Conservation (phyloP, 805 yeast genomes). For the Cyberlindnera bimundalis region DNA sequence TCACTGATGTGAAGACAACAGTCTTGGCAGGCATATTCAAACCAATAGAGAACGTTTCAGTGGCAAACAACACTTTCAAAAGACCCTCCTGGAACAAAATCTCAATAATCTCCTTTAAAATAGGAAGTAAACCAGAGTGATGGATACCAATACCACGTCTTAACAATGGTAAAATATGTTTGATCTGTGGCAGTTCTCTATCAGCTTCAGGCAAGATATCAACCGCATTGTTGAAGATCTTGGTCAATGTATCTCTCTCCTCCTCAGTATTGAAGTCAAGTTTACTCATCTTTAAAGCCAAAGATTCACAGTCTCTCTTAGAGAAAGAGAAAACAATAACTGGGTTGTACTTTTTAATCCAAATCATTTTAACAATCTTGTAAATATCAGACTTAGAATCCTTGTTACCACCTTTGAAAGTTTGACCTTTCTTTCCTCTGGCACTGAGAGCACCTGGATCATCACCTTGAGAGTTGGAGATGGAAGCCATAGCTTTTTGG, state of each 20-base stretch:
- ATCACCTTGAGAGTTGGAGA: constrained; percentile 78
- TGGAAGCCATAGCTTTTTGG: constrained; percentile 96
- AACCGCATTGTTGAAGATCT: constrained; percentile 89
- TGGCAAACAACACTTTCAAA: constrained; percentile 90
- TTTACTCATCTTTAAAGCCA: constrained; percentile 94
- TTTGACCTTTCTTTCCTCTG: constrained; percentile 73
- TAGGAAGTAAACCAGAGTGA: constrained; percentile 94
- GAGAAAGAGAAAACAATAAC: constrained; percentile 98
- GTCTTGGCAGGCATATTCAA: constrained; percentile 99
- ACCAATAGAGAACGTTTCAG: constrained; percentile 98
- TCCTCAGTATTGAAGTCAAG: constrained; percentile 91
- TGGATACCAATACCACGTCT: constrained; percentile 98
- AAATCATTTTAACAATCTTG: constrained; percentile 96
- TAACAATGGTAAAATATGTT: constrained; percentile 82
- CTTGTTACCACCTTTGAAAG: constrained; percentile 82
- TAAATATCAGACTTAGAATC: constrained; percentile 81
- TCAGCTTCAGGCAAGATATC: constrained; percentile 85
- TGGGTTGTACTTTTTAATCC: constrained; percentile 94
- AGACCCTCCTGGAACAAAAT: constrained; percentile 96
- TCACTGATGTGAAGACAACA: constrained; percentile 93
- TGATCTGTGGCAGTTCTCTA: constrained; percentile 90
- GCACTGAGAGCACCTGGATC: constrained; percentile 65
- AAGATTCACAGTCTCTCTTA: constrained; percentile 92
- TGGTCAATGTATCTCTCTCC: constrained; percentile 86
- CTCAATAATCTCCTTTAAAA: constrained; percentile 91